Conservation (phyloP, 129 eudicot genomes). For the Kitagawia praeruptora region DNA sequence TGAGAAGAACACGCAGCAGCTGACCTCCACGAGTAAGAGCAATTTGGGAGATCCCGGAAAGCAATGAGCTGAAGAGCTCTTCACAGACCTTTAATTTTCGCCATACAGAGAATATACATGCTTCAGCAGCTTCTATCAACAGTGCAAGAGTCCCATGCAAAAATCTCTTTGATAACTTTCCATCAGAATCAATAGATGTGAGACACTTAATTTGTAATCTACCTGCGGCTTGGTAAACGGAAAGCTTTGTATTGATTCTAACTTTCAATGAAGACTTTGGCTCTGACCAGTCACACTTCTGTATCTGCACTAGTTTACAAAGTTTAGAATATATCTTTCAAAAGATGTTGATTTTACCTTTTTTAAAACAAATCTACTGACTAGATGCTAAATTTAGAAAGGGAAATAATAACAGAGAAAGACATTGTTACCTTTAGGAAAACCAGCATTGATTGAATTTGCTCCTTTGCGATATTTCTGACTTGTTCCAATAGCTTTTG, state of each 20-base stretch:
- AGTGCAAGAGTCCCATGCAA: constrained; percentile 70
- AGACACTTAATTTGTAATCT: constrained; percentile 45
- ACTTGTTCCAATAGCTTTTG: constrained; percentile 64
- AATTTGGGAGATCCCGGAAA: constrained; percentile 71
- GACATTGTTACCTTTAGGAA: constrained; percentile 60
- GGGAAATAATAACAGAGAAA: constrained; percentile 8
- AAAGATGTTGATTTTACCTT: neutral
- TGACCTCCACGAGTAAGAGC: constrained; percentile 83
- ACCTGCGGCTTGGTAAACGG: constrained; percentile 75
- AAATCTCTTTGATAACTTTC: constrained; percentile 61
- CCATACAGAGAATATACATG: constrained; percentile 81
- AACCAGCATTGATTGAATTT: constrained; percentile 54
- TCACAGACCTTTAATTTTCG: constrained; percentile 90
- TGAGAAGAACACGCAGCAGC: constrained; percentile 77
- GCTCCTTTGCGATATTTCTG: constrained; percentile 57
- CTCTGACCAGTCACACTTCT: constrained; percentile 88
- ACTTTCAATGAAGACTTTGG: constrained; percentile 68
- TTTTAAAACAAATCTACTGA: neutral
- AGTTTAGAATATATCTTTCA: neutral
- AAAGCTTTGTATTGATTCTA: constrained; percentile 63
- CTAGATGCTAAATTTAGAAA: neutral
- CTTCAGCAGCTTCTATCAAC: constrained; percentile 82
- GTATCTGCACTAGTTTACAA: constrained; percentile 48
- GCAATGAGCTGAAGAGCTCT: constrained; percentile 77
- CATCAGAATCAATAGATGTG: constrained; percentile 65